Base-by-base conservation (phyloP, 2,329 filamentous ascomycete species). In the Diatrype stigma region DNA sequence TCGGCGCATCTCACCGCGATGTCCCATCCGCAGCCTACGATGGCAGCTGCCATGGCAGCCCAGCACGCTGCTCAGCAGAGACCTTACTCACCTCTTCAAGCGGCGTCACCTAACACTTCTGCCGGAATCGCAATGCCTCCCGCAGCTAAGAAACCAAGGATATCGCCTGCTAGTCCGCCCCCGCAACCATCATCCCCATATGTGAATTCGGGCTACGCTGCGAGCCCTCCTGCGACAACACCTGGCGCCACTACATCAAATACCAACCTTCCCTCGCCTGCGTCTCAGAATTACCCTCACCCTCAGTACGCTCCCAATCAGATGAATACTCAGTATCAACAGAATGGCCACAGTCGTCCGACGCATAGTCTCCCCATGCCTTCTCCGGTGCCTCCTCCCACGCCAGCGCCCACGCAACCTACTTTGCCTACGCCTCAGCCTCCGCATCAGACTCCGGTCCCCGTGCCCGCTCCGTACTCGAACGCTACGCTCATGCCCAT, bases 101-200 rank as follows among this genome's bases (percentile, higher is more conserved):
- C 79, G 34, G 78, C 84, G 22, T 85, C 86, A 22, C 84, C 86
- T 42, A 79, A 75, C 46, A 73, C 78, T 21, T 74, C 78, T 30
- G 78, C 80, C 56, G 71, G 77, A 16, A 71, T 69, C 48, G 86
- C 70, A 60, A 64, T 69, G 53, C 80, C 86, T 46, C 87, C 87
- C 46, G 85, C 89, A 16, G 82, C 80, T 52, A 93, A 94, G 73
- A 81, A 88, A 66, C 85, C 80, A 66, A 86, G 83, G 51, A 73
- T 89, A 45, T 89, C 86, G 23, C 85, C 86, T 47, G 84, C 86
- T 47, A 85, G 84, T 51, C 80, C 85, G 32, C 72, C 77, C n/a
- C 85, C 87, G 26, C 84, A 86, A 58, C 85, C 86, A 51, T 77
- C 73, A 47, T 87, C 84, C 32, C 82, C 83, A 0, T 84, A 84